Percentiles rank a stretch among this genome's conserved stretches.
Conservation (phyloP, 1,284 basidiomycete genomes). For the Inonotus hispidus region DNA sequence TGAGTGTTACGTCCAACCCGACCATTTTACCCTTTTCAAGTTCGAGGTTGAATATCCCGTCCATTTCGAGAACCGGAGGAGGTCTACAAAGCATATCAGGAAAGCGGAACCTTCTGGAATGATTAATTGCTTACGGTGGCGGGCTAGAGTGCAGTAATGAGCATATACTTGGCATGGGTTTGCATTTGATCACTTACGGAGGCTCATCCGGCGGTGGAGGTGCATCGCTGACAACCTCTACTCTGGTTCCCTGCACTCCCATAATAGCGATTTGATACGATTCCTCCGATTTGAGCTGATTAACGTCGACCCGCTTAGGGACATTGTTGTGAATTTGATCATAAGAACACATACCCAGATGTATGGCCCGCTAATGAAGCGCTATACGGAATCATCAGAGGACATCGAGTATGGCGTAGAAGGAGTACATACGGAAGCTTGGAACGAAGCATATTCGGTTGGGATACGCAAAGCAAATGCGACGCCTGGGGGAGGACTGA, state of each 20-base stretch:
- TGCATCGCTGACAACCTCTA: constrained; percentile 76
- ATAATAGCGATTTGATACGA: constrained; percentile 78
- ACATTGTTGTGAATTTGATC: neutral
- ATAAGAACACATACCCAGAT: constrained; percentile 54
- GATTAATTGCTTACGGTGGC: constrained; percentile 56
- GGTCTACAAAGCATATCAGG: constrained; percentile 41
- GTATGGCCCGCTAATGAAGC: constrained; percentile 68
- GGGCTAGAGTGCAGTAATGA: constrained; percentile 36
- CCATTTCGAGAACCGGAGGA: constrained; percentile 80
- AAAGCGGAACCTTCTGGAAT: neutral
- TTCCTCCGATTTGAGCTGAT: constrained; percentile 70
- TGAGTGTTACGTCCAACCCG: constrained; percentile 67
- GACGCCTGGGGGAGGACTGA: constrained; percentile 72
- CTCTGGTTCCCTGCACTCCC: constrained; percentile 70
- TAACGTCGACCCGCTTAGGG: constrained; percentile 11
- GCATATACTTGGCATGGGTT: constrained; percentile 6
- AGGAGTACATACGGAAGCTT: constrained; percentile 59
- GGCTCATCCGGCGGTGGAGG: constrained; percentile 76
- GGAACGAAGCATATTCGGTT: constrained; percentile 75
- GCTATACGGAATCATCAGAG: constrained; percentile 35
- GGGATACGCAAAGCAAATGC: constrained; percentile 68
- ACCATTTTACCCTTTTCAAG: constrained; percentile 68
- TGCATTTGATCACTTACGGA: constrained; percentile 47
- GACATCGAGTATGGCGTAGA: constrained; percentile 1
- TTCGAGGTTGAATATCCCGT: constrained; percentile 73